Evolutionary conservation across 1,284 basidiomycete genomes (phyloP).

Genomic region (Naganishia albida): DNA sequence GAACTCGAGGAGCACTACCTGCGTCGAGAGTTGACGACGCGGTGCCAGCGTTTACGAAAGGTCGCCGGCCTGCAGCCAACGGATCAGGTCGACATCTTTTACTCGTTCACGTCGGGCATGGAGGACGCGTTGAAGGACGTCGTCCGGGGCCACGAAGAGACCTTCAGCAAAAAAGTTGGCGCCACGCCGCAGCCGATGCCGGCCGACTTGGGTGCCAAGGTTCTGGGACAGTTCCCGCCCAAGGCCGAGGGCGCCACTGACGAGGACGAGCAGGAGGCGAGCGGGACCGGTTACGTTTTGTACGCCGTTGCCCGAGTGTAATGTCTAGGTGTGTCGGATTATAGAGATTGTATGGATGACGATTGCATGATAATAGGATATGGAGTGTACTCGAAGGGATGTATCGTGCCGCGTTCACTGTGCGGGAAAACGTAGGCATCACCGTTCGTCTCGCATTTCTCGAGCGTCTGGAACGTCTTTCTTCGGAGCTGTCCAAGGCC

Average conservation of each 20-base stretch:
- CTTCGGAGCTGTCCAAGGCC: too few relatives aligned
- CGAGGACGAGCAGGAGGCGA: conserved; percentile 8
- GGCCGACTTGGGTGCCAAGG: conserved; percentile 49
- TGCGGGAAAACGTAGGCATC: too few relatives aligned
- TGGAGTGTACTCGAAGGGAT: too few relatives aligned
- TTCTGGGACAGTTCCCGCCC: conserved; percentile 25
- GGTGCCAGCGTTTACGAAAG: conserved; percentile 94
- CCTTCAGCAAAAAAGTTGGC: conserved; percentile 75
- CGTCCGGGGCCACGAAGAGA: conserved; percentile 68
- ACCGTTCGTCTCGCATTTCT: too few relatives aligned
- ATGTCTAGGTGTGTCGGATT: not conserved
- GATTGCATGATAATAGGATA: conserved; percentile 2
- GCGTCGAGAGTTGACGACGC: conserved; percentile 86
- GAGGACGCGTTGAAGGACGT: conserved; percentile 71
- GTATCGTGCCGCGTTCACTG: too few relatives aligned
- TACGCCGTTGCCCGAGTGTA: conserved; percentile 23
- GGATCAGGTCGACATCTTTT: conserved; percentile 90
- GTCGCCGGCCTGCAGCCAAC: conserved; percentile 92
- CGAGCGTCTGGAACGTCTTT: too few relatives aligned
- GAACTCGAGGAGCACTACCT: conserved; percentile 87
- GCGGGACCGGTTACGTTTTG: conserved; percentile 15
- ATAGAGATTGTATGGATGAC: conserved; percentile 15
- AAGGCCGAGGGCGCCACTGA: conserved; percentile 20
- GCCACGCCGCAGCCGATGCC: conserved; percentile 67
- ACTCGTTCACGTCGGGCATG: conserved; percentile 71